Percentiles rank a stretch among this genome's conserved stretches.
These are phyloP conservation scores for Endoconidiophora laricicola DNA, from an alignment of 2,329 filamentous ascomycete genomes.

Conservation along the genomic window DNA sequence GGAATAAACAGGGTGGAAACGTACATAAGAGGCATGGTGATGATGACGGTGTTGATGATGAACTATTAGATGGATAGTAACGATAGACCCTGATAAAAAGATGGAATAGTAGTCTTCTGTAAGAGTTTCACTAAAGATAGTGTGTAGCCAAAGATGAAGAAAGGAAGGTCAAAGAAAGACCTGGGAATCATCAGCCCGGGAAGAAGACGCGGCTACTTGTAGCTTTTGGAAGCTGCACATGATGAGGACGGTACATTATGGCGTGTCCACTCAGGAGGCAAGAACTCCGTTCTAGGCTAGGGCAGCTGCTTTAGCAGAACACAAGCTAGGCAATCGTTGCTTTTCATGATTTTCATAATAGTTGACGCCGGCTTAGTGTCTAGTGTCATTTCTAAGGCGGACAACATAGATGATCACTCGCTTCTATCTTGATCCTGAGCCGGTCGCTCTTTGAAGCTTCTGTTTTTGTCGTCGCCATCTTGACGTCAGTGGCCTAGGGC, in stretches of 20 bases:
- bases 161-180: not conserved
- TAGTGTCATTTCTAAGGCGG: not conserved
- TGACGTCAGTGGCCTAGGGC: not conserved
- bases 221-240: not conserved
- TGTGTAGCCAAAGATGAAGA: not conserved
- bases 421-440: not conserved
- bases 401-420: not conserved
- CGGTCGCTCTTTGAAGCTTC: not conserved
- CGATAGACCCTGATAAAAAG: not conserved
- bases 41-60: constrained; percentile 1
- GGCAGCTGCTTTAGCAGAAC: not conserved
- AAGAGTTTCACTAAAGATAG: not conserved
- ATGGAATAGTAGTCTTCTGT: not conserved
- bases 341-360: not conserved
- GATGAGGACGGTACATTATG: not conserved
- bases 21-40: constrained; percentile 12
- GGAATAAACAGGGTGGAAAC: not conserved
- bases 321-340: not conserved
- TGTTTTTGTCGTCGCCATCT: not conserved
- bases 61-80: not conserved
- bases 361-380: not conserved
- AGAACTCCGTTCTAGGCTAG: not conserved
- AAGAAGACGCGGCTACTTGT: not conserved
- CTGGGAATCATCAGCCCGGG: not conserved
- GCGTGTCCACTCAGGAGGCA: not conserved